Percentiles rank a stretch among this genome's conserved stretches.
These are phyloP conservation scores for Rubia balearica DNA, from an alignment of 305 asterid genomes.

Conservation along the genomic window DNA sequence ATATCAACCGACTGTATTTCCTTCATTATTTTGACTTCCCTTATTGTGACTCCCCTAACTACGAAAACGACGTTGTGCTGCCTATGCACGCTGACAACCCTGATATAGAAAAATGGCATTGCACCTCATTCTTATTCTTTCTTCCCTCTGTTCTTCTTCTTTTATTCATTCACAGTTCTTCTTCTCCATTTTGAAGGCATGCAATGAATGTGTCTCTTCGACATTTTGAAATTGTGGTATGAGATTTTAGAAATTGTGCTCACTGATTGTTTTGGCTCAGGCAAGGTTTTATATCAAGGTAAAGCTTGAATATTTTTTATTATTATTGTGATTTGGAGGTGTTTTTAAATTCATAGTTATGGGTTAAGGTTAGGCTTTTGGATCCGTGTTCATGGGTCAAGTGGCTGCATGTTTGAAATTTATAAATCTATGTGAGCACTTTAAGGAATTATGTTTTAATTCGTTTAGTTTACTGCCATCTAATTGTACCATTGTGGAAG, in stretches of 20 bases:
- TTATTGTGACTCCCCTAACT: too few species aligned
- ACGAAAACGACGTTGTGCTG: too few species aligned
- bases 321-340: constrained; percentile 12
- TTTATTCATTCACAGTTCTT: too few species aligned
- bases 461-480: constrained; percentile 4
- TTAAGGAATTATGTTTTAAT: neutral
- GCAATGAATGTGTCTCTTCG: too few species aligned
- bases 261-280: constrained; percentile 20
- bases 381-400: neutral
- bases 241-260: constrained; percentile 13
- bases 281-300: constrained; percentile 3
- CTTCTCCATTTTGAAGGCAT: too few species aligned
- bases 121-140: too few species aligned
- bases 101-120: too few species aligned
- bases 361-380: neutral
- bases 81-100: too few species aligned
- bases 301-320: constrained; percentile 15
- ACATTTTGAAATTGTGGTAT: neutral
- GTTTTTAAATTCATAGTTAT: neutral
- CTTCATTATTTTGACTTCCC: too few species aligned
- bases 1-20: too few species aligned
- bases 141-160: too few species aligned
- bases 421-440: neutral
- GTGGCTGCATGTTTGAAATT: neutral
- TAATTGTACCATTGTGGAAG: too few species aligned